Conservation (phyloP, 176 grass and related monocot species). For the Chloris gayana region DNA sequence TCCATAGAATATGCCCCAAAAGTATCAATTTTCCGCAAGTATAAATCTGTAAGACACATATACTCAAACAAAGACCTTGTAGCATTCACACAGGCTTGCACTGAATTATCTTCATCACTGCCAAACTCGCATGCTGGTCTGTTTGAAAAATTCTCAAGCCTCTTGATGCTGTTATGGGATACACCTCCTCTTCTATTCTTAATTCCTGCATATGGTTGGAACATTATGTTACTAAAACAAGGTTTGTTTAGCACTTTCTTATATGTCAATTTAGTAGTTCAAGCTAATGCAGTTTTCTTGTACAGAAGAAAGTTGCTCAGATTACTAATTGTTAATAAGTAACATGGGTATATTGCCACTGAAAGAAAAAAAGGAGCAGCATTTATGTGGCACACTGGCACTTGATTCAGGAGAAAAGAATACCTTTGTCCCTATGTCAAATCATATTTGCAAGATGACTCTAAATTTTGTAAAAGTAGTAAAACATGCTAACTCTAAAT, state of each 20-base stretch:
- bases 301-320: background rate
- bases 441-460: slow-evolving; percentile 16
- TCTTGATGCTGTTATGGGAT: slow-evolving; percentile 35
- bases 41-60: slow-evolving; percentile 25
- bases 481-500: background rate
- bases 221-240: slow-evolving; percentile 36
- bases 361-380: background rate
- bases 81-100: slow-evolving; percentile 34
- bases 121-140: slow-evolving; percentile 29
- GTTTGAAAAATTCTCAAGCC: slow-evolving; percentile 30
- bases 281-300: slow-evolving; percentile 16
- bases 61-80: slow-evolving; percentile 52
- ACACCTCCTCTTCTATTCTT: slow-evolving; percentile 36
- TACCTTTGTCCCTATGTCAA: background rate
- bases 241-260: slow-evolving; percentile 1
- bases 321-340: background rate
- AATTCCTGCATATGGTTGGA: slow-evolving; percentile 43
- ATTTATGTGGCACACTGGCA: slow-evolving; percentile 17
- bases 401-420: background rate
- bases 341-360: background rate
- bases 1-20: background rate
- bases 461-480: slow-evolving; percentile 6
- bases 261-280: slow-evolving; percentile 24
- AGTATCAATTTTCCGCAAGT: background rate
- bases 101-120: slow-evolving; percentile 31